Evolutionary conservation across 345 rosid genomes (phyloP), one percentile per base, ranked within the genome.

Genomic region (Abelmoschus esculentus): DNA sequence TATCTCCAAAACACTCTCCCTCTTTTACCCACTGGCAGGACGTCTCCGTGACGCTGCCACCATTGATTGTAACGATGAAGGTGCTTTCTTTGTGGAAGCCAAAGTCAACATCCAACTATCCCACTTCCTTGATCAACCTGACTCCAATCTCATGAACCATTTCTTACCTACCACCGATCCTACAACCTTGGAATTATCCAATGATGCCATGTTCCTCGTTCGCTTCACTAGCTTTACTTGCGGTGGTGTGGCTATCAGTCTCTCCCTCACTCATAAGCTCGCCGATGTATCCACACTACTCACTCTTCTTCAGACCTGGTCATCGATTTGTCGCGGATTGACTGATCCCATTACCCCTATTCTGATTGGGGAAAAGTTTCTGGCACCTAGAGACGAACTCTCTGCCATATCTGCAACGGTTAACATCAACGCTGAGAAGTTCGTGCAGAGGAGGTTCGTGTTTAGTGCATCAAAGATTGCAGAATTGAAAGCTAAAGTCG

Each of bases 1-100:
- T 3, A 66, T 77, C 8, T 66, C 74, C 62, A 36, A 47, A 34
- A 73, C 76, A 1, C 56, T 77, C 8, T 42, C 73, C 11, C 62
- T 52, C 44, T 69, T 68, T 61, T 77, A 77, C 56, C 80, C 80
- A 5, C 53, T 72, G 0, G 75, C 69, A 0, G 80, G 80, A 10
- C 63, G 70, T 31, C 58, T 72, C 38, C 14, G 1, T 18, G 76
- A 73, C 1, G 40, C 38, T 6, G 36, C 59, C 9, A 49, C 70
- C 4, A 34, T 78, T 8, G 73, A 60, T 55, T 78, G 81, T 6
- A 66, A 65, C 75, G 78, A 78, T n/a, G 71, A 73, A 7, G 81
- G 81, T 22, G 63, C 61, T 19, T 55, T 32, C 19, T 77, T 69
- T 9, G 52, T 73, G 14, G 77, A 77, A 36, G 67, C 77, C 63